These are phyloP conservation scores for Leucocoprinus birnbaumii DNA, from an alignment of 768 basidiomycete species.

Conservation along the genomic window DNA sequence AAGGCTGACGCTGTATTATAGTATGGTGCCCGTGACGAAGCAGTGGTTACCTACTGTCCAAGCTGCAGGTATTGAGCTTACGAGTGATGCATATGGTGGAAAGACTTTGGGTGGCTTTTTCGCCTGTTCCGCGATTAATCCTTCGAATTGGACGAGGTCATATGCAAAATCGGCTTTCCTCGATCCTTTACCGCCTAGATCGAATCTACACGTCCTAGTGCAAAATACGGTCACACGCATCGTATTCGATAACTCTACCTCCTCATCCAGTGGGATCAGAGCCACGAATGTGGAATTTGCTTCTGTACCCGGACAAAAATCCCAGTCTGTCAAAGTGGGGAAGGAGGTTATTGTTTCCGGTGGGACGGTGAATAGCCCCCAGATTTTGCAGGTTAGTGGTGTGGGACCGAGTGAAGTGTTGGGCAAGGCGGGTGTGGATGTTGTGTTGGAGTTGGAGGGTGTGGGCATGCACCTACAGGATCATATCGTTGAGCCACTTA, in stretches of 20 bases:
- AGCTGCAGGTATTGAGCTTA: constrained; percentile 41
- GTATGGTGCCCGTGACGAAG: constrained; percentile 52
- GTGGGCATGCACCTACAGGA: constrained; percentile 63
- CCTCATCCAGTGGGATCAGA: constrained; percentile 39
- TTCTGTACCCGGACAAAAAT: constrained; percentile 22
- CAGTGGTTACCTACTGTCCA: constrained; percentile 56
- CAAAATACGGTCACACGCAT: constrained; percentile 57
- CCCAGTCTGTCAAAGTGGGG: constrained; percentile 46
- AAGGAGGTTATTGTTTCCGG: constrained; percentile 60
- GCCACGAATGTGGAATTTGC: constrained; percentile 39
- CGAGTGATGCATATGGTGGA: constrained; percentile 48
- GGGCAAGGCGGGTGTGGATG: constrained; percentile 38
- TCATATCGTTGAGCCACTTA: constrained; percentile 28
- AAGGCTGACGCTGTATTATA: constrained; percentile 27
- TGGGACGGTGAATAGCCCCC: constrained; percentile 51
- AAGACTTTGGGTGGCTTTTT: constrained; percentile 51
- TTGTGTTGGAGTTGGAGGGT: constrained; percentile 48
- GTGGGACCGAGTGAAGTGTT: constrained; percentile 56
- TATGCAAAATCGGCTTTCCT: constrained; percentile 67
- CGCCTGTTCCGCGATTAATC: constrained; percentile 59
- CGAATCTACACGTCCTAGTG: constrained; percentile 62
- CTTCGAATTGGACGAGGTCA: constrained; percentile 63
- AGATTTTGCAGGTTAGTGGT: constrained; percentile 54
- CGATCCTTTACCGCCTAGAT: constrained; percentile 58
- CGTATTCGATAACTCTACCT: constrained; percentile 34